These are phyloP conservation scores for Leccinum sublutescens DNA, from an alignment of 768 basidiomycete species.

Conservation along the genomic window DNA sequence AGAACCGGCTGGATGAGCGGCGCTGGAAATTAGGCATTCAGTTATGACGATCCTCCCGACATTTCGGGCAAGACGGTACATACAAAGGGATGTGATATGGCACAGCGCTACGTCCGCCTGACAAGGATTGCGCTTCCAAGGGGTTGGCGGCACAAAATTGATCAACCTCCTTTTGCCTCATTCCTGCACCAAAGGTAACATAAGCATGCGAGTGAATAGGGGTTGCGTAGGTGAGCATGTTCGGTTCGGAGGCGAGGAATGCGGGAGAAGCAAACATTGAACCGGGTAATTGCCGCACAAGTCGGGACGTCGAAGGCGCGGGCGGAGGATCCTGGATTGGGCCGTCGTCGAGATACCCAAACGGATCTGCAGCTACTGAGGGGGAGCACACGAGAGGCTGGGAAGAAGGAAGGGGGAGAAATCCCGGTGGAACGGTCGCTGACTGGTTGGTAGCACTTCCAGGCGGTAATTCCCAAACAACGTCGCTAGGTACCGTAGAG, in stretches of 20 bases:
- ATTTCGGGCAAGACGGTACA: conserved; percentile 27
- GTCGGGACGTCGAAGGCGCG: conserved; percentile 24
- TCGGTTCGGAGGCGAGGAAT: conserved; percentile 36
- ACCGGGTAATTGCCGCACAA: conserved; percentile 23
- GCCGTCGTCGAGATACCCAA: conserved; percentile 53
- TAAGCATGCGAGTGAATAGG: conserved; percentile 71
- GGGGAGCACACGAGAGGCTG: conserved; percentile 3
- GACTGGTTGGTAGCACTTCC: background rate
- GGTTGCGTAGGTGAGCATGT: conserved; percentile 48
- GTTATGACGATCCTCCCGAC: background rate
- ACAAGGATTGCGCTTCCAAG: conserved; percentile 54
- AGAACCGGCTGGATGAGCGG: conserved; percentile 78
- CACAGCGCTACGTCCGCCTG: conserved; percentile 51
- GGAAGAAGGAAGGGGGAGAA: background rate
- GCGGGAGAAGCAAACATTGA: conserved; percentile 36
- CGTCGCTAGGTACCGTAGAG: background rate
- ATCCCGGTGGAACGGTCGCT: conserved; percentile 19
- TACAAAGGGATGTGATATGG: conserved; percentile 83
- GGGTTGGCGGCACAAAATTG: conserved; percentile 67
- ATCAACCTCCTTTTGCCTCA: conserved; percentile 83
- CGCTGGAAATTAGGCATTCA: conserved; percentile 39
- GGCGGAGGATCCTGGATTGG: conserved; percentile 29
- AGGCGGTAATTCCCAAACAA: background rate
- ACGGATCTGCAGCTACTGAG: conserved; percentile 46
- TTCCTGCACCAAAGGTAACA: conserved; percentile 85